Evolutionary conservation across 306 rosid species (phyloP), one percentile per base, ranked within the genome.

Genomic region (Cercis canadensis): DNA sequence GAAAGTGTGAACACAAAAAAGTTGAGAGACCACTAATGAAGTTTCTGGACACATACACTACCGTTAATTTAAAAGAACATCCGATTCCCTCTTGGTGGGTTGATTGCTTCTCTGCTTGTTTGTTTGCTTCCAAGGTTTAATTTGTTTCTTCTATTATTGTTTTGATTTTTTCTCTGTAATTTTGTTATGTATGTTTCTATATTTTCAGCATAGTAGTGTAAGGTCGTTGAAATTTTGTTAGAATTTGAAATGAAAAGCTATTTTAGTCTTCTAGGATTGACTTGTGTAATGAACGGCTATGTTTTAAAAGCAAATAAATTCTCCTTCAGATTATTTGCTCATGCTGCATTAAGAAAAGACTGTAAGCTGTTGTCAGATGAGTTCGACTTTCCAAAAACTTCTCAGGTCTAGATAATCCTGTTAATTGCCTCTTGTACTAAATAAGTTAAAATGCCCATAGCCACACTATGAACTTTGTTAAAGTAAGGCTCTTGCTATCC

Each of bases 1-100:
- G 54, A 85, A 83, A 80, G 95, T 86, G 41, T 85, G 73, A 74
- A 5, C 43, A 37, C 8, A 37, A 6, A 34, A 18, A 63, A 21
- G 33, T 43, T 31, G 69, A 58, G 57, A 67, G 65, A n/a, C 50
- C 47, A 46, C 57, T 4, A 44, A 29, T 75, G 12, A 56, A 47
- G 72, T 44, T 69, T 54, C 46, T 34, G 57, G 67, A 12, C 58
- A 21, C 11, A 6, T 31, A 7, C 57, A 49, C 33, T n/a, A 18
- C 39, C 17, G 51, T 37, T 53, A 45, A 7, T 76, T 41, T 70
- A 67, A 53, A 57, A 11, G 15, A 44, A 56, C 64, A 49, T 44
- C 11, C 37, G 2, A 4, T 33, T 34, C 17, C 32, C 5, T 56
- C 52, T 69, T 58, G 36, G 24, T 52, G 72, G 74, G 44, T 73